Evolutionary conservation across 768 basidiomycete species (phyloP), one percentile per base, ranked within the genome.

Genomic region (Paxillus rubicundulus): DNA sequence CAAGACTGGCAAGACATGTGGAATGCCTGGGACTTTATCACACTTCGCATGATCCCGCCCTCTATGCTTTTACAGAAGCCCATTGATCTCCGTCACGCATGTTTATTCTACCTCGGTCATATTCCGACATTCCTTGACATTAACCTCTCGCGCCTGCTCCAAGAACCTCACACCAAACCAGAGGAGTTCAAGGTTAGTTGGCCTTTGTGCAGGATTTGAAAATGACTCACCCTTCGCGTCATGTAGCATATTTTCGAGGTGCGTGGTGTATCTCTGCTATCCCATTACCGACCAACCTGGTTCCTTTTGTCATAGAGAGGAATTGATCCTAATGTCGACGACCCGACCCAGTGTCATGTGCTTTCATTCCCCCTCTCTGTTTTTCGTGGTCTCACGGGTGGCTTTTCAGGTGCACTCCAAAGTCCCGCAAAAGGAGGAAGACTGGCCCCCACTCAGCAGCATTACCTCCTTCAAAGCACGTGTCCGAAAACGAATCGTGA

Each of bases 21-120:
- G 95, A 79, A 82, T 2, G 79, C 81, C 3, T 99, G 95, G 96
- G 93, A 98, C 66, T 82, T 77, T 42, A 74, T 95, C 44, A 91
- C 89, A 12, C 74, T 82, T 52, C 78, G 78, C 43, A 96, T 98
- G 93, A 92, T 98, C 49, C 87, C 93, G 0, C 73, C 79, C 17
- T 80, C 84, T 24, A 89, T 98, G 87, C 75, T 96, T 21, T 86
- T 85, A 66, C 76, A 89, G 65, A 96, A 91, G 66, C 95, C 96
- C 3, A 98, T 98, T 55, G 86, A 97, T 63, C 74, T 98, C 42
- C 80, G 97, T 28, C 95, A 98, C 68, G 93, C 96, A 51, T 96
- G 93, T 63, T 77, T 98, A n/a, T 99, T 99, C 73, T 98, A 98
- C 70, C 64, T 92, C 12, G 96, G 96, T 0, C 97, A 98, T 66